These are phyloP conservation scores for Neurospora tetrasperma DNA, from an alignment of 495 filamentous ascomycete species.

Conservation along the genomic window DNA sequence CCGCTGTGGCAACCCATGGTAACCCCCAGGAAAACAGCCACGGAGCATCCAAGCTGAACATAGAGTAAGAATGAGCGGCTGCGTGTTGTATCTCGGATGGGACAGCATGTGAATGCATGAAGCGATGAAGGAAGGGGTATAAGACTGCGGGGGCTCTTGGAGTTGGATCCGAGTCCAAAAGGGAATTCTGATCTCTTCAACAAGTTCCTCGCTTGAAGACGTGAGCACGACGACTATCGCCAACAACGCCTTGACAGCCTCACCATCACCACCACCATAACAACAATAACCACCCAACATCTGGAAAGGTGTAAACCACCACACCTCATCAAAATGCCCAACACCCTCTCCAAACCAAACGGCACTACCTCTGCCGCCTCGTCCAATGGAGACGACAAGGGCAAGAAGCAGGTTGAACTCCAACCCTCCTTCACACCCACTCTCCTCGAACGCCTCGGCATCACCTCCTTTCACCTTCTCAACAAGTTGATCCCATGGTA, in stretches of 20 bases:
- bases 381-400: background rate
- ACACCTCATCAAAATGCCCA: background rate
- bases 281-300: background rate
- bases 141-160: too few relatives aligned
- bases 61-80: background rate
- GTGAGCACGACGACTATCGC: background rate
- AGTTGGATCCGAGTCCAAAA: too few relatives aligned
- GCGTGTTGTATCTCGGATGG: background rate
- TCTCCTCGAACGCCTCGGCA: constrained; percentile 14
- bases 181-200: background rate
- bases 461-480: constrained; percentile 24
- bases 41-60: background rate
- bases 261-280: background rate
- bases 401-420: background rate
- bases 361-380: background rate
- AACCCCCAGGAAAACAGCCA: too few relatives aligned
- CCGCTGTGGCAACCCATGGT: background rate
- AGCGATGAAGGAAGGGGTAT: too few relatives aligned
- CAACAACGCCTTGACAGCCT: background rate
- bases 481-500: constrained; percentile 31
- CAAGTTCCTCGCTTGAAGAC: background rate
- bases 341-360: background rate
- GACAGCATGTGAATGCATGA: too few relatives aligned
- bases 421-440: constrained; percentile 10
- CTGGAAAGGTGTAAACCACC: background rate